phyloP scores from a whole-genome alignment of 306 rosid species.

The Cercis canadensis region DNA sequence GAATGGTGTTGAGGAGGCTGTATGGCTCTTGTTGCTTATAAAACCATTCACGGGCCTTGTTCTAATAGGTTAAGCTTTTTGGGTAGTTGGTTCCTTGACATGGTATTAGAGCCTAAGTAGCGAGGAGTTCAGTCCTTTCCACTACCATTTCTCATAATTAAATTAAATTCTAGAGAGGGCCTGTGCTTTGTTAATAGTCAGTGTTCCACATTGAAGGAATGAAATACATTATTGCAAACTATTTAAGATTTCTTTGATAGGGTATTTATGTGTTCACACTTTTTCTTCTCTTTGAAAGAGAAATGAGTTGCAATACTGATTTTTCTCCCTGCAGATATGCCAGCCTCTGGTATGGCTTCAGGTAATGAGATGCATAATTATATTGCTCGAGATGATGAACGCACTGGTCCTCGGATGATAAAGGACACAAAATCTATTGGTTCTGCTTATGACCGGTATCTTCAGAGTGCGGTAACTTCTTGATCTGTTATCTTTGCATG shows the following conservation, averaged over 20 bases:
- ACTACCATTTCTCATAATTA: too few relatives aligned
- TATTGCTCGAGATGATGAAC: conserved; percentile 65
- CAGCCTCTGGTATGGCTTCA: conserved; percentile 56
- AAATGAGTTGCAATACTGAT: conserved; percentile 6
- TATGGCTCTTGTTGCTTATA: too few relatives aligned
- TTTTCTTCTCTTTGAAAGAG: neutral
- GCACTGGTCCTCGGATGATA: conserved; percentile 50
- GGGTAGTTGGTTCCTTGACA: too few relatives aligned
- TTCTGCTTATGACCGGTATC: conserved; percentile 92
- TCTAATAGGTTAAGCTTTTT: too few relatives aligned
- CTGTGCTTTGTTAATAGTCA: neutral
- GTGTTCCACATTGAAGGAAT: conserved; percentile 1
- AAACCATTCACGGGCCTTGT: too few relatives aligned
- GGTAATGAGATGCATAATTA: conserved; percentile 76
- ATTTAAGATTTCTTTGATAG: neutral
- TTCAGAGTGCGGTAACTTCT: conserved; percentile 77
- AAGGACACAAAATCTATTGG: conserved; percentile 73
- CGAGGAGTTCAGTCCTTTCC: too few relatives aligned
- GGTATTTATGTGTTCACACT: neutral
- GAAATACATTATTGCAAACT: neutral
- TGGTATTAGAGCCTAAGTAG: too few relatives aligned
- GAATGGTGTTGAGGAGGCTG: too few relatives aligned
- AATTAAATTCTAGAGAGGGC: neutral
- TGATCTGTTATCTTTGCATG: conserved; percentile 27
- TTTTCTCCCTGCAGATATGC: conserved; percentile 49